Evolutionary conservation across 1,139 yeast genomes (phyloP).

Genomic region (Hansenula anomala): DNA sequence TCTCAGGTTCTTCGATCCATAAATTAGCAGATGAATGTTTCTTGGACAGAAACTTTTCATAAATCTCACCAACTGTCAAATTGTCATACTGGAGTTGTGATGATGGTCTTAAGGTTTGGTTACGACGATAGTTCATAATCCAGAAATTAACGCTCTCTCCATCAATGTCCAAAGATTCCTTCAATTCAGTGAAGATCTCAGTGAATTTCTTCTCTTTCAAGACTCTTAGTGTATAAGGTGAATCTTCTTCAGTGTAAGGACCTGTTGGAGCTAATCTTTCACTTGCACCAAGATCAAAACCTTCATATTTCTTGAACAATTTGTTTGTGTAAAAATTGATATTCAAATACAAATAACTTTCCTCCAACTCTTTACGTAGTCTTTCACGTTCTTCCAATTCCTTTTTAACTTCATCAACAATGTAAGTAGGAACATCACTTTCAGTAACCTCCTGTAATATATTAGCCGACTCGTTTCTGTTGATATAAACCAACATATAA

Average conservation of each 20-base stretch:
- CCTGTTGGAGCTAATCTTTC: slow-evolving; percentile 38
- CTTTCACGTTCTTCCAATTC: slow-evolving; percentile 55
- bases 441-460: slow-evolving; percentile 58
- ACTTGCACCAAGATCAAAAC: slow-evolving; percentile 75
- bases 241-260: slow-evolving; percentile 40
- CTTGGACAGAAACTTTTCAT: slow-evolving; percentile 26
- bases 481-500: slow-evolving; percentile 91
- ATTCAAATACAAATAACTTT: slow-evolving; percentile 68
- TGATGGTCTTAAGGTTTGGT: slow-evolving; percentile 68
- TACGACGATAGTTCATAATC: slow-evolving; percentile 64
- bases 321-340: slow-evolving; percentile 49
- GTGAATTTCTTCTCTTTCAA: slow-evolving; percentile 52
- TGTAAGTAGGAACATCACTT: slow-evolving; percentile 61
- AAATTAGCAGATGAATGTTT: slow-evolving; percentile 15
- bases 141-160: slow-evolving; percentile 51
- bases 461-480: slow-evolving; percentile 53
- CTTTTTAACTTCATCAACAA: slow-evolving; percentile 57
- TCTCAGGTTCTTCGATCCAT: slow-evolving; percentile 26
- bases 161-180: slow-evolving; percentile 38
- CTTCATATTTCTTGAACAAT: slow-evolving; percentile 56
- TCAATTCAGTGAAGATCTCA: slow-evolving; percentile 47
- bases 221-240: slow-evolving; percentile 49
- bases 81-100: slow-evolving; percentile 40
- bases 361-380: slow-evolving; percentile 65
- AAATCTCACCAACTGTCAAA: slow-evolving; percentile 38